These are phyloP conservation scores for Persicaria maculosa DNA, from an alignment of 148 eudicot species.

Conservation along the genomic window DNA sequence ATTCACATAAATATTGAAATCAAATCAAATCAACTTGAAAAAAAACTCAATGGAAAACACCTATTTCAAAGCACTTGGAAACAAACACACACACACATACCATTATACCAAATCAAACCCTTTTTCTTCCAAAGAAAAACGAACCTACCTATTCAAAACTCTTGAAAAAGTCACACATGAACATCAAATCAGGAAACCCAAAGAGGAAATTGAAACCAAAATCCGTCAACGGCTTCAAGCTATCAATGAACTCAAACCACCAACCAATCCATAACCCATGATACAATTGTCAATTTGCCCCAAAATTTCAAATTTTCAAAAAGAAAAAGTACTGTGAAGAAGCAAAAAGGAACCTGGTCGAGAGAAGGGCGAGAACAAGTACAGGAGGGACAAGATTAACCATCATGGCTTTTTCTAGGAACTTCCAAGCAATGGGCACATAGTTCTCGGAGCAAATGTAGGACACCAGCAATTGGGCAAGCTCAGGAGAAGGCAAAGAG, in stretches of 20 bases:
- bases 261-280: neutral
- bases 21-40: neutral
- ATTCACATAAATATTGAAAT: neutral
- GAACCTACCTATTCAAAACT: neutral
- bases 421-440: conserved; percentile 83
- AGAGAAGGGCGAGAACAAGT: conserved; percentile 74
- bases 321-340: neutral
- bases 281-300: neutral
- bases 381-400: conserved; percentile 58
- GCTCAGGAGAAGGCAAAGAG: conserved; percentile 58
- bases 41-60: too few relatives aligned
- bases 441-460: conserved; percentile 90
- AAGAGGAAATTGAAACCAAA: neutral
- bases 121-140: neutral
- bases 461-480: conserved; percentile 63
- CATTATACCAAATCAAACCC: too few relatives aligned
- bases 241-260: neutral
- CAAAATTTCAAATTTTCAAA: neutral
- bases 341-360: conserved; percentile 43
- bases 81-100: too few relatives aligned
- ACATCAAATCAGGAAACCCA: neutral
- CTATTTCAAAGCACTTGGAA: too few relatives aligned
- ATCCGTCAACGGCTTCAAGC: neutral
- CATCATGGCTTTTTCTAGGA: conserved; percentile 57
- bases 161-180: neutral